Conservation (phyloP, 169 alveolate genomes). For the Plasmodium yoelii region DNA sequence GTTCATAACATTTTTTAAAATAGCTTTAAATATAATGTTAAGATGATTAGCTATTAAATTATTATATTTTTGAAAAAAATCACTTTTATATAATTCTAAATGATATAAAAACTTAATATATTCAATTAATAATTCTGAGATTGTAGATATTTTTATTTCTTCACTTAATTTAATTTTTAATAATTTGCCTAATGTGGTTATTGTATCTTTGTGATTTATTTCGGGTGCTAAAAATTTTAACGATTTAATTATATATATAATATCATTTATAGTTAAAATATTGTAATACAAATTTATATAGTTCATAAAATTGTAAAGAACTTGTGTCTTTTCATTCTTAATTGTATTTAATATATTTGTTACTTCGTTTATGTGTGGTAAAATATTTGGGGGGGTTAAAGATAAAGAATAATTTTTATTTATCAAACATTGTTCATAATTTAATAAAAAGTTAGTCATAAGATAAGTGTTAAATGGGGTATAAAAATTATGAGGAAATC, state of each 20-base stretch:
- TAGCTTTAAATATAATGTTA: neutral
- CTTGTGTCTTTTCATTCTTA: slow-evolving; percentile 9
- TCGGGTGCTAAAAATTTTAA: slow-evolving; percentile 21
- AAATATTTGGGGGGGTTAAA: too few species aligned
- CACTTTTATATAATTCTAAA: slow-evolving; percentile 24
- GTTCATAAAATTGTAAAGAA: slow-evolving; percentile 9
- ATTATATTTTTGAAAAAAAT: slow-evolving; percentile 14
- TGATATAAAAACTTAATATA: slow-evolving; percentile 45
- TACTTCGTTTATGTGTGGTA: neutral
- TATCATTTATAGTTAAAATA: slow-evolving; percentile 9
- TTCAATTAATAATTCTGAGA: slow-evolving; percentile 39
- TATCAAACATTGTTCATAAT: slow-evolving; percentile 3
- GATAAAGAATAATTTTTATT: neutral
- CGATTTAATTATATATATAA: slow-evolving; percentile 37
- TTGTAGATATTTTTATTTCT: slow-evolving; percentile 26
- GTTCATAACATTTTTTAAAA: slow-evolving; percentile 29
- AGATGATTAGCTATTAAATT: neutral
- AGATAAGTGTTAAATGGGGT: slow-evolving; percentile 68
- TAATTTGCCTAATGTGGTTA: neutral
- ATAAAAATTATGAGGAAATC: slow-evolving; percentile 19
- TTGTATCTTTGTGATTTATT: neutral
- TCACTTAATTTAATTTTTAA: neutral
- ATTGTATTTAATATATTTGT: neutral
- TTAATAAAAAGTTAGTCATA: slow-evolving; percentile 8
- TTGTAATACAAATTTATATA: slow-evolving; percentile 8